A percentile compares a stretch with the other conserved stretches of the same genome.
Conservation (phyloP, 192 early-diverging fungal genomes). For the Funneliformis geosporum region DNA sequence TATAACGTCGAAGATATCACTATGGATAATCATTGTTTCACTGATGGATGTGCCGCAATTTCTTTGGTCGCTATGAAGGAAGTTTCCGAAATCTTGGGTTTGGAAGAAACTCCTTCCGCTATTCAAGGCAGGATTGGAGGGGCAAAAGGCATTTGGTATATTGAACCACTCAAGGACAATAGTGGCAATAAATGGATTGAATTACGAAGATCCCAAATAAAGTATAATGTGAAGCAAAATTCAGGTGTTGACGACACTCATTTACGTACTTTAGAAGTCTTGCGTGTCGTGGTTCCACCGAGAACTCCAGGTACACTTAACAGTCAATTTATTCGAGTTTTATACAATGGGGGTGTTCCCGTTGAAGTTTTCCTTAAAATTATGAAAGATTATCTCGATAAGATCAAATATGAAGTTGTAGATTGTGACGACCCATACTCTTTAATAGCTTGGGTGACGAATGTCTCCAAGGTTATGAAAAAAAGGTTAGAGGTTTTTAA, state of each 20-base stretch:
- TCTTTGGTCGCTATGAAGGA: slow-evolving; percentile 37
- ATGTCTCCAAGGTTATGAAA: slow-evolving; percentile 22
- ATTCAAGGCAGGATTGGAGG: slow-evolving; percentile 45
- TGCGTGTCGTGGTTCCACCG: slow-evolving; percentile 26
- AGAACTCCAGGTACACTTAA: slow-evolving; percentile 34
- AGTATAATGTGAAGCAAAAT: slow-evolving; percentile 34
- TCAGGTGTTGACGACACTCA: slow-evolving; percentile 24
- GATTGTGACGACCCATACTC: slow-evolving; percentile 12
- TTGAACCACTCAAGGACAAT: slow-evolving; percentile 29
- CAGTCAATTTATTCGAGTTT: slow-evolving; percentile 37
- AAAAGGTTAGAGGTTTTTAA: slow-evolving; percentile 25
- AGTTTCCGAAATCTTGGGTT: slow-evolving; percentile 25
- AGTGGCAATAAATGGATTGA: slow-evolving; percentile 33
- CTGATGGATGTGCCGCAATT: slow-evolving; percentile 44
- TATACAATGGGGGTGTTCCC: slow-evolving; percentile 34
- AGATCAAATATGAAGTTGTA: slow-evolving; percentile 23
- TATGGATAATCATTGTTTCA: slow-evolving; percentile 33
- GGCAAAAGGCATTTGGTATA: slow-evolving; percentile 42
- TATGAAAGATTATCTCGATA: slow-evolving; percentile 33
- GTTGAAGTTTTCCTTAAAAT: slow-evolving; percentile 34
- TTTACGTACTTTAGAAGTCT: slow-evolving; percentile 38
- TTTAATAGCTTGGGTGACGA: slow-evolving; percentile 35
- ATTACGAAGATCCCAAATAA: slow-evolving; percentile 35
- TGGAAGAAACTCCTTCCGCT: slow-evolving; percentile 34
- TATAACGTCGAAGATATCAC: slow-evolving; percentile 22